Evolutionary conservation across 78 protist species (phyloP).

Genomic region (Chrysochromulina parva): DNA sequence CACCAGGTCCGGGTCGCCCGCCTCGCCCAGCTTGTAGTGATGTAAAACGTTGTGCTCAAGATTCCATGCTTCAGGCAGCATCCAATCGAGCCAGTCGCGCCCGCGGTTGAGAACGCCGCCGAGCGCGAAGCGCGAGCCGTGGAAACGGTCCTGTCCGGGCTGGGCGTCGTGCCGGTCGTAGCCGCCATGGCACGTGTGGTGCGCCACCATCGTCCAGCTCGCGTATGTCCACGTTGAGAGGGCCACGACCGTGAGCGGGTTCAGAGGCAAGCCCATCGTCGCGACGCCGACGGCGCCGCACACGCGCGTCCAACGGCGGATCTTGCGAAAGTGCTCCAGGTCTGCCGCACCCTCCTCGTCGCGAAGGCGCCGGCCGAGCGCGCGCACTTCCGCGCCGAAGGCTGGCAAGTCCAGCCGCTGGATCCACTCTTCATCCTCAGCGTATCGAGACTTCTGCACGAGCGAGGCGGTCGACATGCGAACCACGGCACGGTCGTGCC

Average conservation of each 20-base stretch:
- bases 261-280: not conserved
- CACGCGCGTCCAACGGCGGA: slow-evolving; percentile 1
- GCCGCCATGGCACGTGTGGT: slow-evolving; percentile 55
- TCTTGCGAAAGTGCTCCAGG: slow-evolving; percentile 31
- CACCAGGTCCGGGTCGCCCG: slow-evolving; percentile 14
- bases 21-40: slow-evolving; percentile 46
- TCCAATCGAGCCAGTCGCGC: slow-evolving; percentile 50
- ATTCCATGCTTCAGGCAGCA: slow-evolving; percentile 54
- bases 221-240: slow-evolving; percentile 38
- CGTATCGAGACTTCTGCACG: too few relatives aligned
- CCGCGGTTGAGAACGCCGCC: slow-evolving; percentile 2
- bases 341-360: slow-evolving; percentile 17
- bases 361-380: slow-evolving; percentile 17
- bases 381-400: not conserved
- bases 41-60: slow-evolving; percentile 50
- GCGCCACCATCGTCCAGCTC: slow-evolving; percentile 42
- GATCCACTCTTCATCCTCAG: not conserved
- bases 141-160: not conserved
- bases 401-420: not conserved
- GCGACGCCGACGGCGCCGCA: slow-evolving; percentile 15
- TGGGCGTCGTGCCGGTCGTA: too few relatives aligned
- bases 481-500: too few relatives aligned
- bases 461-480: too few relatives aligned
- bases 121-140: not conserved
- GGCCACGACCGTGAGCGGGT: slow-evolving; percentile 20